Base-by-base conservation (phyloP, 1,284 basidiomycete genomes). In the Austroboletus niveus region DNA sequence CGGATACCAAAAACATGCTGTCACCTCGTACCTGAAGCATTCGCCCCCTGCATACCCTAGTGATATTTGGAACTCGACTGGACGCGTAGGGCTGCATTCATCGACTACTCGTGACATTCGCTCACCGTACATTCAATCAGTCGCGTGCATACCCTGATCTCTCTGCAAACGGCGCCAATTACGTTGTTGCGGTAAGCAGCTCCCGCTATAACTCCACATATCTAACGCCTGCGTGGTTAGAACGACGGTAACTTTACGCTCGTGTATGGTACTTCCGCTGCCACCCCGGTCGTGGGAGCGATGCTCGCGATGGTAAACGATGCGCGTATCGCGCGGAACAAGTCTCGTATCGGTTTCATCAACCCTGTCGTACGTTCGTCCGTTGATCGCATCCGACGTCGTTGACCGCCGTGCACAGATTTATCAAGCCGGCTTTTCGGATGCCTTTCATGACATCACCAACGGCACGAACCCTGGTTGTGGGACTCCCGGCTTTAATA, bases 291-390 rank as follows among this genome's bases (percentile, higher is more conserved):
- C 3, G 55, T 76, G n/a, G 73, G 72, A 15, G 63, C 73, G 11
- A 71, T 81, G 36, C 59, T 81, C 30, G 64, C 76, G 0, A 65
- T 80, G 60, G 61, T 82, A 35, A 81, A 81, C 54, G 79, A 81
- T 58, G 74, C 74, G 2, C 69, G 75, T 24, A 56, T 78, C 27
- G 63, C 66, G 4, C 1, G 41, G 4, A 66, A 68, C 8, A 77
- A 75, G 62, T 56, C 55, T 0, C 54, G 75, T 1, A 66, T 78
- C 31, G 72, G 72, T 35, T 74, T 73, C 53, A 72, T 76, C 41
- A 76, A 74, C 41, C 66, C 72, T 41, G 39, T 51, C 4, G 71
- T 72, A 42, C 4, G 65, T 58, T 35, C 41, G 27, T 7, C 7
- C 27, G 27, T 29, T 29, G 5, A 6, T 29, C 8, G 27, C 27